A percentile compares a stretch with the other conserved stretches of the same genome.
phyloP scores from a whole-genome alignment of 768 basidiomycete genomes.

The Lactifluus rugatus region DNA sequence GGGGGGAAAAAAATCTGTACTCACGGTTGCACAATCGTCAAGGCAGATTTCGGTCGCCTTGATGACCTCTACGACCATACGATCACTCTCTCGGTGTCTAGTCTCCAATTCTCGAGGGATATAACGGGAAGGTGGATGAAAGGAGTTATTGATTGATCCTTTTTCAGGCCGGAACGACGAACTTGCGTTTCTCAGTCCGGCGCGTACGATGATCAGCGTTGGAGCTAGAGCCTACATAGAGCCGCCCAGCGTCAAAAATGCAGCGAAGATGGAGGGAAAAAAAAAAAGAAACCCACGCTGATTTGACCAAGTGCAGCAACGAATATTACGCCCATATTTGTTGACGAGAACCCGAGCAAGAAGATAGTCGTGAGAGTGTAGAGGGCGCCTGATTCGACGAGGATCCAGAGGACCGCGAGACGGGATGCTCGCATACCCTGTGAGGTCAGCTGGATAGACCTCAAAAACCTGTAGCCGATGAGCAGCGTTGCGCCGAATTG shows the following conservation, averaged over 20 bases:
- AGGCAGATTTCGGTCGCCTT: conserved; percentile 4
- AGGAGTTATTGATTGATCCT: not conserved
- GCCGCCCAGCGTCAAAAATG: not conserved
- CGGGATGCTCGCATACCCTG: not conserved
- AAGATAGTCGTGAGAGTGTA: conserved; percentile 2
- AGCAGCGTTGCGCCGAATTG: conserved; percentile 11
- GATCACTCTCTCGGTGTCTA: not conserved
- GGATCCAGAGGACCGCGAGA: conserved; percentile 6
- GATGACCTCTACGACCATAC: not conserved
- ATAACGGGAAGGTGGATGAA: not conserved
- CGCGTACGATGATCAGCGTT: conserved; percentile 8
- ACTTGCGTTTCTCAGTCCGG: not conserved
- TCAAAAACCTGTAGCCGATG: conserved; percentile 10
- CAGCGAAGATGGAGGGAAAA: not conserved
- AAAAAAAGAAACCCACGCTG: not conserved
- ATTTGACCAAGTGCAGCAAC: conserved; percentile 5
- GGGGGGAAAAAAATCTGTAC: not conserved
- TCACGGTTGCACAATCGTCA: not conserved
- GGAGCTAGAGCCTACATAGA: conserved; percentile 3
- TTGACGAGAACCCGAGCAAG: conserved; percentile 2
- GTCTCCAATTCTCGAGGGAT: not conserved
- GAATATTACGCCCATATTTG: conserved; percentile 1
- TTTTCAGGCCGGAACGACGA: not conserved
- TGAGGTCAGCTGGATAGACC: not conserved
- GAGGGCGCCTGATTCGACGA: conserved; percentile 15